Evolutionary conservation across 2,329 filamentous ascomycete species (phyloP).

Genomic region (Septoria linicola): DNA sequence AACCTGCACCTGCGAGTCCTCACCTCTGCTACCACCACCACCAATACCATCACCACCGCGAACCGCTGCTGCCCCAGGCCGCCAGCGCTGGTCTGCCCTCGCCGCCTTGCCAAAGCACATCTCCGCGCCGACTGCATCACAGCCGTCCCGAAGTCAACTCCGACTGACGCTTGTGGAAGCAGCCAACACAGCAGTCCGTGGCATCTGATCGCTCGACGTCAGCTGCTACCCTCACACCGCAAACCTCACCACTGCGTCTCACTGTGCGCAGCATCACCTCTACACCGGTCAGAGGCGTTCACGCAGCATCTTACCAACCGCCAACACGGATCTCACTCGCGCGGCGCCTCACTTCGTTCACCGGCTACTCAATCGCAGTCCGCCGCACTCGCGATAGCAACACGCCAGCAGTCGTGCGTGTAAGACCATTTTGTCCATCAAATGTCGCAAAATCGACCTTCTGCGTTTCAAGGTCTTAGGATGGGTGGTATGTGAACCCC

Average conservation of each 20-base stretch:
- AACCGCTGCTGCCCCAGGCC: not conserved
- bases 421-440: slow-evolving; percentile 31
- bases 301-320: slow-evolving; percentile 30
- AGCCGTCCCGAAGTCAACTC: not conserved
- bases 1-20: not conserved
- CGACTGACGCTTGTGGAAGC: not conserved
- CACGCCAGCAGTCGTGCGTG: slow-evolving; percentile 22
- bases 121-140: not conserved
- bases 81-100: not conserved
- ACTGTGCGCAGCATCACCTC: not conserved
- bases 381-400: slow-evolving; percentile 45
- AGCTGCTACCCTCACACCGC: not conserved
- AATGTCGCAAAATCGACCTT: slow-evolving; percentile 91
- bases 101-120: not conserved
- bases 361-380: slow-evolving; percentile 48
- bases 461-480: slow-evolving; percentile 82
- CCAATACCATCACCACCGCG: not conserved
- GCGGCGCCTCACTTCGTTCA: slow-evolving; percentile 40
- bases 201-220: slow-evolving; percentile 8
- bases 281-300: not conserved
- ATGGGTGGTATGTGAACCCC: slow-evolving; percentile 81
- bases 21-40: slow-evolving; percentile 9
- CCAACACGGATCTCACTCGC: slow-evolving; percentile 57
- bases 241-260: not conserved
- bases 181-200: slow-evolving; percentile 1